Base-by-base conservation (phyloP, 1,284 basidiomycete genomes). In the Heliocybe sulcata region DNA sequence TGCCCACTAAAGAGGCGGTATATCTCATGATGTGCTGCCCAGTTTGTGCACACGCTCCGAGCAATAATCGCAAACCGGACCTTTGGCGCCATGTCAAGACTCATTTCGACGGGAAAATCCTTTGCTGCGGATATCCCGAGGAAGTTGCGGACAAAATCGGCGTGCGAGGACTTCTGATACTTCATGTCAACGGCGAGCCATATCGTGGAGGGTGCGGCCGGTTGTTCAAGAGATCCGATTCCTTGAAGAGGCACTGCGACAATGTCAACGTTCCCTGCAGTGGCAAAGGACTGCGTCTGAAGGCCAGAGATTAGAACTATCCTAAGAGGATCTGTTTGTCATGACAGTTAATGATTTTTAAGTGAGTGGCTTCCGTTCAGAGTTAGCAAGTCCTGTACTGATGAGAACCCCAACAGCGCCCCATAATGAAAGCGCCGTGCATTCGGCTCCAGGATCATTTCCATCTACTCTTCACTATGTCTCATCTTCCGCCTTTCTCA, bases 161-260 rank as follows among this genome's bases (percentile, higher is more conserved):
- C 26, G 38, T 58, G 29, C 48, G 19, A n/a, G 26, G 29, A 23
- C 38, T 33, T 9, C 56, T 52, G 31, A 55, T 59, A 52, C 22
- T 48, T 45, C 31, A 55, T 50, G 55, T 11, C 35, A 16, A 53
- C 58, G 53, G 57, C 26, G 56, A 49, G 10, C 31, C 49, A 52
- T 29, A 56, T 63, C 54, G 58, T 63, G 66, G 66, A n/a, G 66
- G 66, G 1, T 68, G 66, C 53, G 57, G 59, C 22, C 58, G 55
- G 50, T 51, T 52, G 22, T 67, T 67, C 55, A 61, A 59, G 31
- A 54, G 66, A 47, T 57, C 57, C 58, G 66, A 68, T 51, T 65
- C 66, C 38, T 60, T 67, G 27, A 63, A 63, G 56, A 55, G 66
- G 20, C 66, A 68, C 50, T 57, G 65, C 54, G 50, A 59, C 25